Base-by-base conservation (phyloP, 116 monocot genomes). In the Papilionanthe hybrid region DNA sequence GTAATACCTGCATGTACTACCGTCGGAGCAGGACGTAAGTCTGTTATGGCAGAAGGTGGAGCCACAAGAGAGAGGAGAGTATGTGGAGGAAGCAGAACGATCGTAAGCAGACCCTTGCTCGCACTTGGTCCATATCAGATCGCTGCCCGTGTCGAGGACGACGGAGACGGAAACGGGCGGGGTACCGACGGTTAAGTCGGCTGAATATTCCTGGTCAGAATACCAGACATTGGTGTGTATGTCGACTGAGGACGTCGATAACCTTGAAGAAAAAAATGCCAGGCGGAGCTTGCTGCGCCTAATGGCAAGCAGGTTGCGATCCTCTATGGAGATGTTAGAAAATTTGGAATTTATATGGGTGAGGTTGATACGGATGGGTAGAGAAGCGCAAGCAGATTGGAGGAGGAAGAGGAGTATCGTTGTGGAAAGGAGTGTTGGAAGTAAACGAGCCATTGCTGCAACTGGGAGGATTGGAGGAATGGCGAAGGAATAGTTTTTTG, bases 61-160 rank as follows among this genome's bases (percentile, higher is more conserved):
- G 42, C 10, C 22, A 60, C 78, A 78, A 0, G 55, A 32, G 42
- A 78, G 30, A 10, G 55, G 42, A 7, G 22, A 18, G 41, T 57
- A 78, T 9, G 78, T 60, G 42, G 55, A 57, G 1, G 78, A 78
- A 41, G 11, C 42, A 20, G 48, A 15, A 0, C 60, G 78, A 28
- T 78, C 19, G 78, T 55, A 78, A 47, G 28, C 8, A 18, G 75
- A 13, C 1, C 13, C 27, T 8, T 10, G 6, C 28, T 18, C 25
- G 47, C 80, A 83, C 41, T 83, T 71, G 19, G 78, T 72, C 72
- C 83, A 86, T 55, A 80, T 71, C 47, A 80, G 83, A 63, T 78
- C 81, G 75, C 83, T 87, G 50, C 87, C 87, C 19, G 87, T 87
- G 78, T 87, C 87, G 7, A 63, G 41, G 9, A 87, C 25, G 44